Conservation (phyloP, 2,329 filamentous ascomycete genomes). For the Fusarium kyushuense region DNA sequence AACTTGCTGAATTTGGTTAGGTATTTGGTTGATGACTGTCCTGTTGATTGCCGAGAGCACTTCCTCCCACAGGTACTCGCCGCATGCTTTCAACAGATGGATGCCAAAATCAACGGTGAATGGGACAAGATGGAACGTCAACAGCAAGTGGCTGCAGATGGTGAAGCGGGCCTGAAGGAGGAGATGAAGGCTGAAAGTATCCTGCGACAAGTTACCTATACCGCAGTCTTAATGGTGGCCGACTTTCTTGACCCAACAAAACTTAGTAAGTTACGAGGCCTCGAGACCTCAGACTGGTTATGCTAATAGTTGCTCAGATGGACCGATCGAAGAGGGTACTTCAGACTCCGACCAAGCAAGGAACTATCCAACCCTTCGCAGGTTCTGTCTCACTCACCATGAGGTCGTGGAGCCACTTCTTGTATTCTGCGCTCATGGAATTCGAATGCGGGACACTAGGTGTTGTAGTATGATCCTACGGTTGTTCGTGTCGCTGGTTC, state of each 20-base stretch:
- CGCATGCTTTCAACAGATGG: conserved; percentile 85
- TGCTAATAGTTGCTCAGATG: conserved; percentile 48
- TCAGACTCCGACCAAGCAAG: conserved; percentile 52
- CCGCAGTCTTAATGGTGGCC: conserved; percentile 90
- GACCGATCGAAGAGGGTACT: conserved; percentile 42
- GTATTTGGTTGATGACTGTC: conserved; percentile 92
- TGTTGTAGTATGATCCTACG: conserved; percentile 88
- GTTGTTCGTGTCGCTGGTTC: conserved; percentile 86
- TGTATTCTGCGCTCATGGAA: conserved; percentile 89
- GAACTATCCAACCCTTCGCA: conserved; percentile 72
- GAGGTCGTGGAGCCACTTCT: conserved; percentile 88
- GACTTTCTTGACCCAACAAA: conserved; percentile 84
- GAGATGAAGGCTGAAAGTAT: conserved; percentile 99
- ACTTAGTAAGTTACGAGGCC: conserved; percentile 65
- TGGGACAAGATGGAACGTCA: conserved; percentile 82
- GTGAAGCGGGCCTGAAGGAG: conserved; percentile 83
- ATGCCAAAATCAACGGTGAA: conserved; percentile 86
- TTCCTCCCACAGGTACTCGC: conserved; percentile 89
- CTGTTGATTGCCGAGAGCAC: conserved; percentile 77
- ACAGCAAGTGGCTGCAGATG: conserved; percentile 71
- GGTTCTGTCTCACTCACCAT: conserved; percentile 83
- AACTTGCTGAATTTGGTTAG: conserved; percentile 91
- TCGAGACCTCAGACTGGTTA: neutral
- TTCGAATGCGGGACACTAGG: conserved; percentile 89
- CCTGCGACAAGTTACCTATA: conserved; percentile 89